Conservation (phyloP, 2,329 filamentous ascomycete genomes). For the Claviceps digitariae region DNA sequence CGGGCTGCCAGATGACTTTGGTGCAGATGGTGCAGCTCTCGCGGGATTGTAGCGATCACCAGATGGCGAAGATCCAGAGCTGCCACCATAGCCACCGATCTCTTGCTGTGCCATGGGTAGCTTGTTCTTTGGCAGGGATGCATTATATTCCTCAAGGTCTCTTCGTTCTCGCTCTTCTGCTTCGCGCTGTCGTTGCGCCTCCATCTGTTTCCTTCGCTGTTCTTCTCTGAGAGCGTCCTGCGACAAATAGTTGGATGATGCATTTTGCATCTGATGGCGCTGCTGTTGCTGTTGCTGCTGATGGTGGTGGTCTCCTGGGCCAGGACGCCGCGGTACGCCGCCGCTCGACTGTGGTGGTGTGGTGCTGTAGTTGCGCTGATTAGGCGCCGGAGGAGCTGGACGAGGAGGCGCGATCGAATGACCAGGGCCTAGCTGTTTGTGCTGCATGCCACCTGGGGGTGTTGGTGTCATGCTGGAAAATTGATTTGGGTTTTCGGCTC, state of each 20-base stretch:
- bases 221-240: slow-evolving; percentile 40
- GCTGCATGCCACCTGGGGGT: slow-evolving; percentile 42
- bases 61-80: slow-evolving; percentile 23
- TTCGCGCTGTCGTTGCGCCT: slow-evolving; percentile 43
- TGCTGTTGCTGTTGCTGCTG: slow-evolving; percentile 35
- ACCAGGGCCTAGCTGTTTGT: slow-evolving; percentile 47
- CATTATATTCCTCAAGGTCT: slow-evolving; percentile 81
- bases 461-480: slow-evolving; percentile 57
- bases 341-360: slow-evolving; percentile 23
- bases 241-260: slow-evolving; percentile 39
- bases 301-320: slow-evolving; percentile 18
- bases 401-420: slow-evolving; percentile 54
- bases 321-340: slow-evolving; percentile 29
- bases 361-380: slow-evolving; percentile 30
- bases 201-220: slow-evolving; percentile 47
- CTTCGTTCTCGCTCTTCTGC: slow-evolving; percentile 54
- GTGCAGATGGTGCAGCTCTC: slow-evolving; percentile 70
- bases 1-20: slow-evolving; percentile 45
- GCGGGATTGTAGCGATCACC: slow-evolving; percentile 74
- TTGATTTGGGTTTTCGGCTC: slow-evolving; percentile 54
- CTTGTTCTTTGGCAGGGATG: slow-evolving; percentile 71
- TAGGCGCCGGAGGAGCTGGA: slow-evolving; percentile 36
- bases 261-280: slow-evolving; percentile 44
- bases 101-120: slow-evolving; percentile 79
- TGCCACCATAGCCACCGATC: slow-evolving; percentile 54